phyloP scores from a whole-genome alignment of 768 basidiomycete genomes.

The Suillus cothurnatus region DNA sequence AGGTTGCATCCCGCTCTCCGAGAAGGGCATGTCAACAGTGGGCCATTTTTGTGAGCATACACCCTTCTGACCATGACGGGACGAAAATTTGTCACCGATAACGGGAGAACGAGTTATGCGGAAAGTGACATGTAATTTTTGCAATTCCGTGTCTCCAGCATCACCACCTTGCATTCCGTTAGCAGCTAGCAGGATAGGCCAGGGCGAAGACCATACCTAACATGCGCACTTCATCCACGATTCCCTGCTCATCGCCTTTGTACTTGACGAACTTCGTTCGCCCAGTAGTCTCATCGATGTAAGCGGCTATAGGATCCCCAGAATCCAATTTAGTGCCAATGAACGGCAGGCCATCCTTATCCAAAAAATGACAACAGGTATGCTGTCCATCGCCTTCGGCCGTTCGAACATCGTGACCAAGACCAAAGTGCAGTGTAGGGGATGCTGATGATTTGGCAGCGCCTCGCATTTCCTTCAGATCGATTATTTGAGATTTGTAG shows the following conservation, averaged over 20 bases:
- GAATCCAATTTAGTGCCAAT: constrained; percentile 68
- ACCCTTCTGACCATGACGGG: constrained; percentile 98
- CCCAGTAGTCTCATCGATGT: constrained; percentile 82
- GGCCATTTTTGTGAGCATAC: constrained; percentile 99
- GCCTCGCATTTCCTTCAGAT: constrained; percentile 80
- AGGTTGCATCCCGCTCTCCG: constrained; percentile 97
- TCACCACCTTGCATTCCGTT: constrained; percentile 66
- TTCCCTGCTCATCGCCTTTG: constrained; percentile 92
- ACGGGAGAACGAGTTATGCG: constrained; percentile 94
- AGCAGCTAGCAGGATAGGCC: constrained; percentile 4
- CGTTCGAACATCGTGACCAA: constrained; percentile 72
- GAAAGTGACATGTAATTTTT: constrained; percentile 92
- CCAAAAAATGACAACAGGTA: constrained; percentile 56
- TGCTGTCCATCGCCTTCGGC: constrained; percentile 51
- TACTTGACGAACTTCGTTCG: constrained; percentile 89
- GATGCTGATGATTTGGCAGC: constrained; percentile 54
- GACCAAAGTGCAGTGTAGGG: constrained; percentile 87
- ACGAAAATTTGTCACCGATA: constrained; percentile 99
- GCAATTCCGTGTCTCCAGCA: constrained; percentile 82
- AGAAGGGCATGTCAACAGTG: constrained; percentile 97
- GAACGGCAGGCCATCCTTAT: constrained; percentile 82
- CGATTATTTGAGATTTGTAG: constrained; percentile 92
- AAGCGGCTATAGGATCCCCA: constrained; percentile 85
- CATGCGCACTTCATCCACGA: constrained; percentile 89
- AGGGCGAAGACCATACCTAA: constrained; percentile 56